phyloP scores from a whole-genome alignment of 768 basidiomycete species.

The Auricularia cornea region DNA sequence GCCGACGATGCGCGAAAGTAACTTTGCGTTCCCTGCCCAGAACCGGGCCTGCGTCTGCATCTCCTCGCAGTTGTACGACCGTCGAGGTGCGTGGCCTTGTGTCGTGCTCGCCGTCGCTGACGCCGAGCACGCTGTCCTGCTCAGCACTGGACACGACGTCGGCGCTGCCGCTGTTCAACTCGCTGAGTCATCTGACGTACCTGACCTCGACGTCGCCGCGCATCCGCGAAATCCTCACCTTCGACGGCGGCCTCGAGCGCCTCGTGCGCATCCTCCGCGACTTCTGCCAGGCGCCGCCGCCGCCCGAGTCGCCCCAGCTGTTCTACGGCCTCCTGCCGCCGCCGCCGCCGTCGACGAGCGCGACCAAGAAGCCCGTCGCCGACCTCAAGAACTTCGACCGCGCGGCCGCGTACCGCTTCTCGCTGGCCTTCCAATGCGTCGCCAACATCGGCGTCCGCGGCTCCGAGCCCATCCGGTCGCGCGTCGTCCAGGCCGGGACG shows the following conservation, averaged over 20 bases:
- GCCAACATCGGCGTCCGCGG: no score
- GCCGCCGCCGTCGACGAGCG: not conserved
- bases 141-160: conserved; percentile 47
- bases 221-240: conserved; percentile 96
- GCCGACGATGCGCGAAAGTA: conserved; percentile 76
- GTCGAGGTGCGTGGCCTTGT: conserved; percentile 58
- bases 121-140: not conserved
- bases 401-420: no score
- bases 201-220: conserved; percentile 95
- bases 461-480: no score
- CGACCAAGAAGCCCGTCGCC: not conserved
- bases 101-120: not conserved
- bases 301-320: conserved; percentile 65
- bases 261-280: conserved; percentile 88
- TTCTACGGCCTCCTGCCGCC: conserved; percentile 75
- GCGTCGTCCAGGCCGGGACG: no score
- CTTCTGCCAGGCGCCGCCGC: conserved; percentile 75
- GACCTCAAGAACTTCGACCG: no score
- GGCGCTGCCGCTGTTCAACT: conserved; percentile 75
- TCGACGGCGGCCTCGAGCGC: conserved; percentile 95
- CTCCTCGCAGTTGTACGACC: conserved; percentile 88
- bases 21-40: conserved; percentile 90
- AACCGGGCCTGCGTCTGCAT: conserved; percentile 94
- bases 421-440: no score
- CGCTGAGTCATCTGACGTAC: conserved; percentile 90